Evolutionary conservation across 129 eudicot genomes (phyloP), one percentile per base, ranked within the genome.

Genomic region (Chrysanthemum lavandulifolium): DNA sequence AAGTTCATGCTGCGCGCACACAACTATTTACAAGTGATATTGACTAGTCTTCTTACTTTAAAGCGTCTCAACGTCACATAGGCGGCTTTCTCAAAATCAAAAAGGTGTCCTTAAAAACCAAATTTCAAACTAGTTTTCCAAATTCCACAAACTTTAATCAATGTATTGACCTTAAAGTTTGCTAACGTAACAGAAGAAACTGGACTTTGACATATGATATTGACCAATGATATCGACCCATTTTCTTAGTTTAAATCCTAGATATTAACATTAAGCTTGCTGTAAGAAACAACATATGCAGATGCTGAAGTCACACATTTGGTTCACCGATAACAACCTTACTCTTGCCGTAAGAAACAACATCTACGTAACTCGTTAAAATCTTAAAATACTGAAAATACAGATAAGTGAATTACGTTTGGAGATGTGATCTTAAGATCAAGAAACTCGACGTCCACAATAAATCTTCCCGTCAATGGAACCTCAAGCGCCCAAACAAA

Each of bases 401-500:
- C 4, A 27, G 66, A 56, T 47, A 15, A 64, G 58, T 0, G 27
- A 72, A 18, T 78, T 86, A 93, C 98, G 65, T 86, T 75, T 58
- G 86, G 69, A 71, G 97, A 78, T 15, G 85, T 76, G 33, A 71
- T 84, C 76, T 90, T 90, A 51, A 95, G 68, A 83, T 95, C 99
- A 76, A 86, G 87, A 79, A 95, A 95, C 81, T 95, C 99, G 27
- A 95, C 88, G 65, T 95, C 97, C 29, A 95, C 84, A 82, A 95
- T 91, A 79, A 95, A 88, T 68, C 85, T 95, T 16, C 96, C 97
- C 1, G 88, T 78, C 72, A 86, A 75, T n/a, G 93, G 97, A 72
- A 83, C 84, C 77, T 95, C 96, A 68, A 95, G 76, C 8, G 86
- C 80, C 99, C 99, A 95, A 68, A 86, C 88, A 48, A 91, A 95